Conservation (phyloP, 2,329 filamentous ascomycete species). For the Alternaria panax region DNA sequence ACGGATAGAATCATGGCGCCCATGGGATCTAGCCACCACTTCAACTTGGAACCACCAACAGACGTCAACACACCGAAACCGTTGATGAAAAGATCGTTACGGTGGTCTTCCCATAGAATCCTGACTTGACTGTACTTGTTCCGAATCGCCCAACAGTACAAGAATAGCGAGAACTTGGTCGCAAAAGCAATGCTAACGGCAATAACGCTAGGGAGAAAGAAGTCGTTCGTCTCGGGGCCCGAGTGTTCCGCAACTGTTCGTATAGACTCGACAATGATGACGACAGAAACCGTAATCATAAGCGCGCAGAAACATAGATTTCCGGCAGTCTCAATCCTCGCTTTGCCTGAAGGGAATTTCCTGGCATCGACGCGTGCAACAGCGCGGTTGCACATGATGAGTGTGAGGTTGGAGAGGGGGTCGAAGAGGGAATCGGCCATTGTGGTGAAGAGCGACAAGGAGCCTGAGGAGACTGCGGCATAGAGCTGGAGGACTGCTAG, state of each 20-base stretch:
- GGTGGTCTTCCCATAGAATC: conserved; percentile 95
- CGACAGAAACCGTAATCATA: conserved; percentile 90
- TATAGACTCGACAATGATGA: conserved; percentile 88
- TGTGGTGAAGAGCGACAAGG: conserved; percentile 95
- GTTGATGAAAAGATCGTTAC: conserved; percentile 97
- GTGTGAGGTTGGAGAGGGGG: conserved; percentile 83
- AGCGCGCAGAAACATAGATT: conserved; percentile 97
- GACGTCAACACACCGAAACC: conserved; percentile 90
- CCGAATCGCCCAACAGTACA: conserved; percentile 91
- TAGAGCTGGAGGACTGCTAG: conserved; percentile 86
- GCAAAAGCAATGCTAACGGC: conserved; percentile 83
- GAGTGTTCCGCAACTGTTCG: conserved; percentile 67
- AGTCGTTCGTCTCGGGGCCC: conserved; percentile 63
- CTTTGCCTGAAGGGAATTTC: conserved; percentile 90
- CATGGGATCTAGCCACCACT: conserved; percentile 94
- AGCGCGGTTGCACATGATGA: conserved; percentile 86
- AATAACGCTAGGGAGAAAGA: conserved; percentile 83
- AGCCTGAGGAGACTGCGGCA: conserved; percentile 83
- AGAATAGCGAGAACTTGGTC: conserved; percentile 83
- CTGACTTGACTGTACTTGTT: conserved; percentile 91
- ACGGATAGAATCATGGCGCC: conserved; percentile 85
- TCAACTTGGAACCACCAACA: conserved; percentile 85
- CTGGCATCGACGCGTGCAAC: conserved; percentile 85
- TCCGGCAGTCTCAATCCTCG: conserved; percentile 90
- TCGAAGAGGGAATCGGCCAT: conserved; percentile 97